These are phyloP conservation scores for Pythium periplocum DNA, from an alignment of 352 stramenopile species.

Conservation along the genomic window DNA sequence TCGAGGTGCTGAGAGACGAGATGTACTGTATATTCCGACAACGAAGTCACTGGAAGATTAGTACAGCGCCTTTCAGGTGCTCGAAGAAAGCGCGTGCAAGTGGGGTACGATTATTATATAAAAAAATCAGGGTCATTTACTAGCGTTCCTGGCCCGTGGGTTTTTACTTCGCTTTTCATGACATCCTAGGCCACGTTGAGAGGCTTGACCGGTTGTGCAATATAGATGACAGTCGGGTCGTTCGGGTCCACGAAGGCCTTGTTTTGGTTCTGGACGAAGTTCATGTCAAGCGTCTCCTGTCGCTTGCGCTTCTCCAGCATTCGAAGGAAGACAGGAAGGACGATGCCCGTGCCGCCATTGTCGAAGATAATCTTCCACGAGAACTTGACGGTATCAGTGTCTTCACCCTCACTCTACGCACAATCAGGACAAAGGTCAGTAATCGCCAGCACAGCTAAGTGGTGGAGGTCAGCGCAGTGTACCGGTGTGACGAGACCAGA, in stretches of 20 bases:
- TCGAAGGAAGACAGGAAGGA: conserved; percentile 79
- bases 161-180: not conserved
- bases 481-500: conserved; percentile 62
- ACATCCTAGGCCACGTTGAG: conserved; percentile 8
- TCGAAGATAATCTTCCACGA: conserved; percentile 82
- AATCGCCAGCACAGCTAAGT: no score
- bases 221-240: conserved; percentile 82
- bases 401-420: conserved; percentile 22
- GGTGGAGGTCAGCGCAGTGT: conserved; percentile 2
- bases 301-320: conserved; percentile 78
- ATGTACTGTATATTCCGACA: no score
- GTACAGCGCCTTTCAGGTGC: no score
- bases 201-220: conserved; percentile 56
- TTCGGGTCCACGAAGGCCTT: conserved; percentile 85
- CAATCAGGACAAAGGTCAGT: no score
- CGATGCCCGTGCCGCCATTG: conserved; percentile 76
- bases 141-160: not conserved
- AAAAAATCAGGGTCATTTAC: conserved; percentile 7
- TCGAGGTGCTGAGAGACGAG: no score
- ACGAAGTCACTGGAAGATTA: no score
- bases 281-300: conserved; percentile 65
- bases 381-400: conserved; percentile 26
- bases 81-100: conserved; percentile 7
- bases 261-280: conserved; percentile 75
- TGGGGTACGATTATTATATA: conserved; percentile 27